These are phyloP conservation scores for Orbilia oligospora DNA, from an alignment of 2,329 filamentous ascomycete species.

Conservation along the genomic window DNA sequence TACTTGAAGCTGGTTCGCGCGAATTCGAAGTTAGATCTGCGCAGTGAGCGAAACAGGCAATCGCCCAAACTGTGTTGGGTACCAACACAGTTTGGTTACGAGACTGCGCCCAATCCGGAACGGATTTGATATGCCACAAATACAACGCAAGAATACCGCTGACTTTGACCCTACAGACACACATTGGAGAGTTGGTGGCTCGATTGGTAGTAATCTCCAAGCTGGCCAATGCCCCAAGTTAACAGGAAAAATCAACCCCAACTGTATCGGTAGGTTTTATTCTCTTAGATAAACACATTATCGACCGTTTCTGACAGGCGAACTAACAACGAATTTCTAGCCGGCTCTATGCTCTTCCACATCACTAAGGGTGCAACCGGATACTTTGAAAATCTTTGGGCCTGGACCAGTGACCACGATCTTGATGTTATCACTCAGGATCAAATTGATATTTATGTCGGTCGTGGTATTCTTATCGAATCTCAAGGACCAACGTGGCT, in stretches of 20 bases:
- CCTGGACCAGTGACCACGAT: slow-evolving; percentile 15
- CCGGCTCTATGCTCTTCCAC: slow-evolving; percentile 68
- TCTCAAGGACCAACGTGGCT: slow-evolving; percentile 66
- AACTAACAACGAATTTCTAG: slow-evolving; percentile 16
- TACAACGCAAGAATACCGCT: not conserved
- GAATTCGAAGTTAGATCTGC: not conserved
- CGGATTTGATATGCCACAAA: not conserved
- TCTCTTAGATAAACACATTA: not conserved
- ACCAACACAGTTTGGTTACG: too few relatives aligned
- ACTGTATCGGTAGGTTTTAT: slow-evolving; percentile 65
- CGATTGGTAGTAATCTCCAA: slow-evolving; percentile 67
- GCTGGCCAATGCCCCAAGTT: slow-evolving; percentile 69
- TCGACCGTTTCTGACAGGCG: too few relatives aligned
- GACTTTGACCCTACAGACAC: slow-evolving; percentile 30
- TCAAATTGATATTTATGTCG: slow-evolving; percentile 66
- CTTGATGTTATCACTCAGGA: slow-evolving; percentile 23
- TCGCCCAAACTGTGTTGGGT: too few relatives aligned
- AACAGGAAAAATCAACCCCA: slow-evolving; percentile 64
- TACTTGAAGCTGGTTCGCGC: not conserved
- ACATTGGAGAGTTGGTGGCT: slow-evolving; percentile 66
- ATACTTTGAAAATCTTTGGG: slow-evolving; percentile 71
- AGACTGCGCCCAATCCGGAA: slow-evolving; percentile 11
- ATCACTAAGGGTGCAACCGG: slow-evolving; percentile 65
- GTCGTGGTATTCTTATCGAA: slow-evolving; percentile 65
- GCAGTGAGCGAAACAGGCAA: not conserved